These are phyloP conservation scores for Podospora pseudoanserina DNA, from an alignment of 495 filamentous ascomycete species.

Conservation along the genomic window DNA sequence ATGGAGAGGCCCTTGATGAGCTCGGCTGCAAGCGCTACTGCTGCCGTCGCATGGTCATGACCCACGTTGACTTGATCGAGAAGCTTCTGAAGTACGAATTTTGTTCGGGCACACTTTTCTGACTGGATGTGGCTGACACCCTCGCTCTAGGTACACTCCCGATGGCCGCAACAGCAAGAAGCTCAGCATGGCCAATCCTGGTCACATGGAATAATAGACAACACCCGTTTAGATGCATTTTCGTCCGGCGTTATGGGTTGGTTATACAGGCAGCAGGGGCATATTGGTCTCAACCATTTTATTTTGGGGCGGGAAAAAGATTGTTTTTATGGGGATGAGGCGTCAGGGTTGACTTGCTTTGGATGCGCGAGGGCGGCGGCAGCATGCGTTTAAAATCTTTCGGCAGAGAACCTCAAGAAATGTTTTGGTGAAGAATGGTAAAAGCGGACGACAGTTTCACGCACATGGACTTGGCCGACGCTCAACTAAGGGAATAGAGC, in stretches of 20 bases:
- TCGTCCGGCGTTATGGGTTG: conserved; percentile 9
- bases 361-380: neutral
- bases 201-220: conserved; percentile 2
- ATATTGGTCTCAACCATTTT: neutral
- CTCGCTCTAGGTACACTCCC: conserved; percentile 42
- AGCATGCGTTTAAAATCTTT: neutral
- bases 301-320: neutral
- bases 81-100: conserved; percentile 82
- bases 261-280: neutral
- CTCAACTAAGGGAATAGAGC: too few relatives aligned
- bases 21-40: conserved; percentile 93
- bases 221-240: conserved; percentile 9
- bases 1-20: conserved; percentile 88
- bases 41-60: conserved; percentile 98
- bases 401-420: neutral
- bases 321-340: conserved; percentile 8
- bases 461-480: too few relatives aligned
- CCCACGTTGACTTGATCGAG: conserved; percentile 98
- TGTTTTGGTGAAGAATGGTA: neutral
- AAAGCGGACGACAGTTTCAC: too few relatives aligned
- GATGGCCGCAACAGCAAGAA: conserved; percentile 54
- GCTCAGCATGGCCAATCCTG: conserved; percentile 30
- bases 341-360: conserved; percentile 17
- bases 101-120: neutral
- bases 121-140: conserved; percentile 6